Evolutionary conservation across 768 basidiomycete species (phyloP).

Genomic region (Tulasnella sp.): DNA sequence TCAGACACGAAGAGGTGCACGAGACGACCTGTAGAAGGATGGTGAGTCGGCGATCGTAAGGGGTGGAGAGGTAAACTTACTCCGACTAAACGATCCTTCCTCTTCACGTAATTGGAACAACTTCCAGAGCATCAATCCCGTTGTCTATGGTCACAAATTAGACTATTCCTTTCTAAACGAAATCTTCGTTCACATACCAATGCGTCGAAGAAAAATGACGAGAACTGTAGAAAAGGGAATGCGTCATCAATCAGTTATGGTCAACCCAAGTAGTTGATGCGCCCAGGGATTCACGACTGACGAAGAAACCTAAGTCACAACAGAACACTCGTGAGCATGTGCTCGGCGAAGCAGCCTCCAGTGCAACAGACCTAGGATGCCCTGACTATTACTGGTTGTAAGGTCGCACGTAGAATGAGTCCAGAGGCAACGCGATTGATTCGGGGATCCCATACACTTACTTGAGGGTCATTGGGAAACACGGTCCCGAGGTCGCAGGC

Average conservation of each 20-base stretch:
- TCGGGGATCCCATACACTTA: not conserved
- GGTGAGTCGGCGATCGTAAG: not conserved
- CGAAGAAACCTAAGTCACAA: not conserved
- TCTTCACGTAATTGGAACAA: not conserved
- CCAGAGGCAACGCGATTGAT: too few relatives aligned
- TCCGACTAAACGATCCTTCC: not conserved
- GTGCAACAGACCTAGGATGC: too few relatives aligned
- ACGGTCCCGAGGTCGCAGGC: not conserved
- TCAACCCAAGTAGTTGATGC: too few relatives aligned
- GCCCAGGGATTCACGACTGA: too few relatives aligned
- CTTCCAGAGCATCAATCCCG: not conserved
- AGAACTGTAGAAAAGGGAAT: not conserved
- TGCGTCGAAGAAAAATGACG: slow-evolving; percentile 1
- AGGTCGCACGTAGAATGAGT: too few relatives aligned
- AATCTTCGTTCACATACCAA: not conserved
- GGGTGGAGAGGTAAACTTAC: not conserved
- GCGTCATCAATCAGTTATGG: too few relatives aligned
- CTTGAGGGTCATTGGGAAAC: not conserved
- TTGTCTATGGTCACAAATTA: not conserved
- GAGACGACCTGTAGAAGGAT: not conserved
- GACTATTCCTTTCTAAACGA: too few relatives aligned
- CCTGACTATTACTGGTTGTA: too few relatives aligned
- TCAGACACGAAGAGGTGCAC: slow-evolving; percentile 7
- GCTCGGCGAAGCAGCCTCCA: too few relatives aligned
- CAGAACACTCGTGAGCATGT: not conserved